These are phyloP conservation scores for Silene latifolia DNA, from an alignment of 148 eudicot species.

Conservation along the genomic window DNA sequence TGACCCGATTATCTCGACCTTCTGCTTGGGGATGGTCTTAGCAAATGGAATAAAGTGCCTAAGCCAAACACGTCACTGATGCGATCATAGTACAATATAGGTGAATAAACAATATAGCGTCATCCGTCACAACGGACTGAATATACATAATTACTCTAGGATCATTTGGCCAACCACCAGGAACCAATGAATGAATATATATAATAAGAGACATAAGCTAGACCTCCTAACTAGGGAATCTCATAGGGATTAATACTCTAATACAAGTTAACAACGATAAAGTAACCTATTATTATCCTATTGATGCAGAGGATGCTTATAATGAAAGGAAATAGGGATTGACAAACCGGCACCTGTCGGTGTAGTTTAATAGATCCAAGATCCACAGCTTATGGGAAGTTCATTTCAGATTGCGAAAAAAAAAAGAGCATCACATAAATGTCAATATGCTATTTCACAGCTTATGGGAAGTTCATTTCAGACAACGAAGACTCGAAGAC, in stretches of 20 bases:
- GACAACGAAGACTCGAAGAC: too few relatives aligned
- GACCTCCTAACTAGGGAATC: conserved; percentile 4
- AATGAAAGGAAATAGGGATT: background rate
- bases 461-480: too few relatives aligned
- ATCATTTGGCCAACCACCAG: background rate
- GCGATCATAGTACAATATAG: background rate
- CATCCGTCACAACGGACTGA: background rate
- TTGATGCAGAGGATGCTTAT: conserved; percentile 3
- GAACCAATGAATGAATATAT: background rate
- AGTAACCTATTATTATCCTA: background rate
- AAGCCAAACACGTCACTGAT: background rate
- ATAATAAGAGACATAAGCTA: background rate
- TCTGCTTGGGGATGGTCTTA: too few relatives aligned
- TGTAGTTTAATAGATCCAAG: background rate
- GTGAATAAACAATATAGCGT: background rate
- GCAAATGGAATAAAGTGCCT: background rate
- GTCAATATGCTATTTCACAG: background rate
- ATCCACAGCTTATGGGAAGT: background rate
- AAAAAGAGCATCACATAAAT: background rate
- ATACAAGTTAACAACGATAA: background rate
- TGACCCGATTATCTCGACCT: too few relatives aligned
- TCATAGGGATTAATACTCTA: conserved; percentile 9
- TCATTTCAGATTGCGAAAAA: background rate
- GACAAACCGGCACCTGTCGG: background rate
- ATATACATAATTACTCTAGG: background rate